phyloP scores from a whole-genome alignment of 2,329 filamentous ascomycete genomes.

The Macrophomina tecta region DNA sequence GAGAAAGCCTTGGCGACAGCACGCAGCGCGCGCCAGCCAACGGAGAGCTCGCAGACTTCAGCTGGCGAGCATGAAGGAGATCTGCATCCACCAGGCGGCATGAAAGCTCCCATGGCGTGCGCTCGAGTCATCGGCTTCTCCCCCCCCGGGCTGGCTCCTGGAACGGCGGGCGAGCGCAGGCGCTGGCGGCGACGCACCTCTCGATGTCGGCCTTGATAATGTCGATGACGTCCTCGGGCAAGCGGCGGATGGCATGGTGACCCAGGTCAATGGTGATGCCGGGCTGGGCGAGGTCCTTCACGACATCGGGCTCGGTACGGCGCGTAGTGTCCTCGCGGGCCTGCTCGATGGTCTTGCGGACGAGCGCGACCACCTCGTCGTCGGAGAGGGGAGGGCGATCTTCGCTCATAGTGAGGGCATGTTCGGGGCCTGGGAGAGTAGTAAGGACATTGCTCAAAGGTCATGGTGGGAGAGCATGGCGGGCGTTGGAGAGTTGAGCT shows the following conservation, averaged over 20 bases:
- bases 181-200: constrained; percentile 56
- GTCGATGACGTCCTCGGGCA: constrained; percentile 76
- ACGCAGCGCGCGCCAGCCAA: neutral
- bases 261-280: constrained; percentile 81
- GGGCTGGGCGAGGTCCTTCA: constrained; percentile 62
- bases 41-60: neutral
- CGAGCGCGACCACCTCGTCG: constrained; percentile 68
- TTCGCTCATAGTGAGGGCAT: constrained; percentile 43
- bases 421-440: constrained; percentile 16
- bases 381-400: constrained; percentile 57
- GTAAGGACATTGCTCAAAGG: constrained; percentile 10
- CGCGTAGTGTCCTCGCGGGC: constrained; percentile 69
- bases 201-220: constrained; percentile 77
- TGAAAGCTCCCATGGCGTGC: neutral
- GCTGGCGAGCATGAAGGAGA: neutral
- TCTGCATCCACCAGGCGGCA: neutral
- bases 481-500: constrained; percentile 10
- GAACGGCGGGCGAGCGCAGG: neutral
- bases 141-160: constrained; percentile 18
- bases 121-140: constrained; percentile 4
- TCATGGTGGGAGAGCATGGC: constrained; percentile 20
- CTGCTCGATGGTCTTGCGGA: constrained; percentile 69
- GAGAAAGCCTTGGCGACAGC: neutral
- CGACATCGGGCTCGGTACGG: constrained; percentile 57
- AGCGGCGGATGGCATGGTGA: constrained; percentile 72